Evolutionary conservation across 2,329 filamentous ascomycete species (phyloP), one percentile per base, ranked within the genome.

Genomic region (Fusarium xyrophilum): DNA sequence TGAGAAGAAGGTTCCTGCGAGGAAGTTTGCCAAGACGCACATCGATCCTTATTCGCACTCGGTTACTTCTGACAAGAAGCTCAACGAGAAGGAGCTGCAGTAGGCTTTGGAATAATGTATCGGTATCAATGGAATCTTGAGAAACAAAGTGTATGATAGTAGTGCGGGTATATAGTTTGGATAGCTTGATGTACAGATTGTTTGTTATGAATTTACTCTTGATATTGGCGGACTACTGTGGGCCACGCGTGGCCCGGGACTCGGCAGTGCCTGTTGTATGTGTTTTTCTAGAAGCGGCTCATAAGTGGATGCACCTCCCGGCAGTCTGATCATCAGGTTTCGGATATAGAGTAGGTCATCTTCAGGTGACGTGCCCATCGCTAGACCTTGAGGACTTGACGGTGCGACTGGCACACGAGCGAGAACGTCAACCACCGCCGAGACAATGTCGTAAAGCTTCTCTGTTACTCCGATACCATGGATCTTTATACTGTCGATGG

Each of bases 391-490:
- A 12, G 68, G 73, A 15, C 63, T 76, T 28, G 72, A 65, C 1
- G 74, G 71, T n/a, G 67, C 66, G 7, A 77, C 71, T 1, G 81
- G 82, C 0, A 83, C 77, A 1, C 80, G 76, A 0, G 82, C 81
- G 2, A 83, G 68, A 3, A 83, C 82, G 47, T 83, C 82, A 3
- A 82, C 77, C 3, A 82, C 79, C 1, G 81, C 78, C 1, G 79
- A 82, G 1, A 81, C 80, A 28, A 83, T 76, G 36, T 83, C 82
- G 40, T 81, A 83, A 0, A 83, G 65, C 63, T 83, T 83, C 58
- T 83, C 82, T 1, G 82, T 83, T n/a, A 83, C 65, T 0, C 82
- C 82, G 13, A 81, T 80, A 1, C 82, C 82, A 14, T 83, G 82
- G 0, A 83, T 77, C 23, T 74, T 76, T 56, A 83, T 78, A 44